Conservation (phyloP, 352 stramenopile species). For the Albugo candida region DNA sequence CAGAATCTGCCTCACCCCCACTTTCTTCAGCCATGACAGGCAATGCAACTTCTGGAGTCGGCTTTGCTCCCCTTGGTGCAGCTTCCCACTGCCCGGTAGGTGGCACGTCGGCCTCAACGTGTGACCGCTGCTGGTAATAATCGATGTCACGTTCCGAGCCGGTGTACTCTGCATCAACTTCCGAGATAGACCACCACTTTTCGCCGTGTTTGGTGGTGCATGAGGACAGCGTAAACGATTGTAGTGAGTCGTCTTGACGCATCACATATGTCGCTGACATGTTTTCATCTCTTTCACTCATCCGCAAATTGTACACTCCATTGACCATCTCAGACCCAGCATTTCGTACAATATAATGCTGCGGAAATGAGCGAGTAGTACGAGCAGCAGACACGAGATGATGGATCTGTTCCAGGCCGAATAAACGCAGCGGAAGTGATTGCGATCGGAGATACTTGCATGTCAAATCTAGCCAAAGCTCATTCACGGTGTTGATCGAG, state of each 20-base stretch:
- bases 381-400: slow-evolving; percentile 81
- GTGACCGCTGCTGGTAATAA: slow-evolving; percentile 97
- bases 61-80: slow-evolving; percentile 46
- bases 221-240: slow-evolving; percentile 88
- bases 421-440: slow-evolving; percentile 84
- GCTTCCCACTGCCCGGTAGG: slow-evolving; percentile 79
- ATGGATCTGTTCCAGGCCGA: slow-evolving; percentile 87
- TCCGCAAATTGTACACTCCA: slow-evolving; percentile 80
- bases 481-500: slow-evolving; percentile 28
- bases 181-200: slow-evolving; percentile 98
- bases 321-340: slow-evolving; percentile 87
- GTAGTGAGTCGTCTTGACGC: slow-evolving; percentile 38
- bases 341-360: slow-evolving; percentile 72
- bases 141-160: slow-evolving; percentile 97
- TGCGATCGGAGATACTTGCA: slow-evolving; percentile 78
- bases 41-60: slow-evolving; percentile 49
- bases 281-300: slow-evolving; percentile 11
- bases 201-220: slow-evolving; percentile 96
- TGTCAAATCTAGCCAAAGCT: slow-evolving; percentile 67
- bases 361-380: slow-evolving; percentile 67
- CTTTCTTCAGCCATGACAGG: slow-evolving; percentile 30
- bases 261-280: slow-evolving; percentile 58
- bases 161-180: slow-evolving; percentile 91
- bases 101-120: slow-evolving; percentile 85
- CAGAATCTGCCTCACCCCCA: slow-evolving; percentile 11